phyloP scores from a whole-genome alignment of 2,329 filamentous ascomycete genomes.

The Chrysoporthe cubensis region DNA sequence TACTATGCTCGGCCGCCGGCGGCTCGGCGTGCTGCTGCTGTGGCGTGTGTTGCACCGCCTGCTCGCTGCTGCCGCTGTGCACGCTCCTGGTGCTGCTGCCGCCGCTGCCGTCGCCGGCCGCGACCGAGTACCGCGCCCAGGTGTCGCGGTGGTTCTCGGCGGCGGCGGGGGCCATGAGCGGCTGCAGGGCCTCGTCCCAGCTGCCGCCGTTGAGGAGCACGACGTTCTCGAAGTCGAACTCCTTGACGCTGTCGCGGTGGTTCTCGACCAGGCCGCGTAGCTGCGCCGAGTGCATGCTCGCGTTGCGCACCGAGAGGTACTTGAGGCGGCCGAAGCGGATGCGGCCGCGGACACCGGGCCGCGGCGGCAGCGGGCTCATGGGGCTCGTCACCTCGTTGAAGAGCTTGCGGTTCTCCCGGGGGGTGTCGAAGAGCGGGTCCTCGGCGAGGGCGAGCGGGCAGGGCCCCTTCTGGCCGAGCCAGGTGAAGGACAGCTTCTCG shows the following conservation, averaged over 20 bases:
- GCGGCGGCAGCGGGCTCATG: constrained; percentile 64
- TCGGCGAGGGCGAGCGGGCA: constrained; percentile 71
- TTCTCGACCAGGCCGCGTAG: constrained; percentile 69
- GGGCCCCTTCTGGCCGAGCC: constrained; percentile 74
- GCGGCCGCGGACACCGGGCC: constrained; percentile 53
- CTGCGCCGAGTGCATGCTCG: constrained; percentile 71
- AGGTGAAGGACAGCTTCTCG: constrained; percentile 75
- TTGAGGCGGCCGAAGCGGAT: constrained; percentile 70
- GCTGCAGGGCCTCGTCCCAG: constrained; percentile 83
- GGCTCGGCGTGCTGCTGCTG: constrained; percentile 25
- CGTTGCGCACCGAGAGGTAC: constrained; percentile 73
- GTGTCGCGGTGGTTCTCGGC: constrained; percentile 36
- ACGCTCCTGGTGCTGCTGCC: constrained; percentile 27
- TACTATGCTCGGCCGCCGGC: background rate
- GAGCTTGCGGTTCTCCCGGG: constrained; percentile 58
- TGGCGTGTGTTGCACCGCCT: constrained; percentile 19
- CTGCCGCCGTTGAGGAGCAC: constrained; percentile 67
- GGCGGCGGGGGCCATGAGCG: constrained; percentile 54
- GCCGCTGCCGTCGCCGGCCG: background rate
- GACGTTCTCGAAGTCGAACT: constrained; percentile 82
- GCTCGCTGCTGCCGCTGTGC: constrained; percentile 25
- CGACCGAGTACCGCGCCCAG: constrained; percentile 48
- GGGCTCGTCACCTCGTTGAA: constrained; percentile 68
- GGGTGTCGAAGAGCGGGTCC: constrained; percentile 70
- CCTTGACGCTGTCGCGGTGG: constrained; percentile 70